Evolutionary conservation across 208 protist genomes (phyloP).

Genomic region (Leishmania arabica): DNA sequence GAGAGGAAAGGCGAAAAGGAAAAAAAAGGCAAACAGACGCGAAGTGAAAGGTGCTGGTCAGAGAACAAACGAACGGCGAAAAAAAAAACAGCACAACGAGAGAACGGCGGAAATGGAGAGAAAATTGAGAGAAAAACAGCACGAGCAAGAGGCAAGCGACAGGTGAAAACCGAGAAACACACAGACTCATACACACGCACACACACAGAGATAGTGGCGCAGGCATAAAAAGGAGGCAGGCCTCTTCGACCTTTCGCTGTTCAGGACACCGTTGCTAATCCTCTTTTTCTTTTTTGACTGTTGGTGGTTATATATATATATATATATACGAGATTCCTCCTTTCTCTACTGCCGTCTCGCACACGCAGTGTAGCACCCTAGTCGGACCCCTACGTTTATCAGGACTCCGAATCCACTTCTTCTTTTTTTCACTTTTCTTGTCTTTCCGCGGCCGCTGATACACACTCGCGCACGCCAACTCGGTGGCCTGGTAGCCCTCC

Average conservation of each 20-base stretch:
- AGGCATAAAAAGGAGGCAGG: neutral
- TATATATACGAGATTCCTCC: neutral
- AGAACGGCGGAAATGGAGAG: neutral
- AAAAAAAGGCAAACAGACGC: neutral
- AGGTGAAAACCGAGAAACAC: constrained; percentile 11
- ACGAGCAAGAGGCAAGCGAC: neutral
- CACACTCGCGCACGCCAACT: neutral
- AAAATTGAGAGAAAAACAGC: neutral
- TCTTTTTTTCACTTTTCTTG: neutral
- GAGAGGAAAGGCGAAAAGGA: neutral
- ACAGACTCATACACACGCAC: neutral
- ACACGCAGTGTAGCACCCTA: neutral
- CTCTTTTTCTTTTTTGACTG: neutral
- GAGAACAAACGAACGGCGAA: no score
- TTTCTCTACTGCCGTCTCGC: neutral
- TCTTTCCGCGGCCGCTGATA: neutral
- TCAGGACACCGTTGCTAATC: neutral
- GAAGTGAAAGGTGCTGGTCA: no score
- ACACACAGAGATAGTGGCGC: neutral
- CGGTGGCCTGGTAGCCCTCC: neutral
- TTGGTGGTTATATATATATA: neutral
- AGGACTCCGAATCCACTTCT: neutral
- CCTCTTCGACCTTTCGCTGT: neutral
- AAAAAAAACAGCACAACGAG: neutral
- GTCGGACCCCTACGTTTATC: neutral